phyloP scores from a whole-genome alignment of 805 yeast species.

The Pichia occidentalis region DNA sequence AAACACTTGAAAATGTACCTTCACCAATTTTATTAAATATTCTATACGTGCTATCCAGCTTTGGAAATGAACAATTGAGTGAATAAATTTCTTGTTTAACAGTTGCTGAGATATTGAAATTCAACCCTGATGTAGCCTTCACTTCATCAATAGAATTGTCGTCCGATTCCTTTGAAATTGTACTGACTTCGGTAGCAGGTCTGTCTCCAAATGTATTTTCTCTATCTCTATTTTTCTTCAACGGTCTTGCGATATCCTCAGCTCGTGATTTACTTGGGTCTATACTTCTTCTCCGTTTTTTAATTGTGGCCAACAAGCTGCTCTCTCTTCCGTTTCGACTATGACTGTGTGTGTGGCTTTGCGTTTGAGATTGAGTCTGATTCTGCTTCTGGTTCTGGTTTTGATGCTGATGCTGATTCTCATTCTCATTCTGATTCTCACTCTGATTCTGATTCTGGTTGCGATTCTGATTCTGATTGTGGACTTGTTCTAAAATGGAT shows the following conservation, averaged over 20 bases:
- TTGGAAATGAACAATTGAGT: constrained; percentile 27
- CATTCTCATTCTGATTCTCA: no score
- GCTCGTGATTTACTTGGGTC: no score
- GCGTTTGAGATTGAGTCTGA: no score
- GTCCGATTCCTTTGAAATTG: background rate
- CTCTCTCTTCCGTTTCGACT: no score
- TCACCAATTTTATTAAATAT: constrained; percentile 58
- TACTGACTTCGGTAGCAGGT: background rate
- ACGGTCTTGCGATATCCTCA: no score
- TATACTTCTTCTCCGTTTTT: no score
- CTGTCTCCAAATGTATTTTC: background rate
- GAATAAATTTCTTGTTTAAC: constrained; percentile 31
- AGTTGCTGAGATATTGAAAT: constrained; percentile 14
- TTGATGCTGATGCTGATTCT: no score
- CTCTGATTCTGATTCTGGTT: no score
- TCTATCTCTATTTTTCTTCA: constrained; percentile 1
- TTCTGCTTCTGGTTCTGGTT: no score
- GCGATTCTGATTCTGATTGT: constrained; percentile 6
- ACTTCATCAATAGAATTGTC: constrained; percentile 10
- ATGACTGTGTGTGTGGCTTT: no score
- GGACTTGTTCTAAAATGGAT: constrained; percentile 10
- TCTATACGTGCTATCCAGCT: constrained; percentile 30
- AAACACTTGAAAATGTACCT: constrained; percentile 77
- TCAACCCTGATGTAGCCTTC: background rate
- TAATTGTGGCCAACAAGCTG: no score